A percentile compares a stretch with the other conserved stretches of the same genome.
Conservation (phyloP, 352 stramenopile species). For the Phytophthora foliorum region DNA sequence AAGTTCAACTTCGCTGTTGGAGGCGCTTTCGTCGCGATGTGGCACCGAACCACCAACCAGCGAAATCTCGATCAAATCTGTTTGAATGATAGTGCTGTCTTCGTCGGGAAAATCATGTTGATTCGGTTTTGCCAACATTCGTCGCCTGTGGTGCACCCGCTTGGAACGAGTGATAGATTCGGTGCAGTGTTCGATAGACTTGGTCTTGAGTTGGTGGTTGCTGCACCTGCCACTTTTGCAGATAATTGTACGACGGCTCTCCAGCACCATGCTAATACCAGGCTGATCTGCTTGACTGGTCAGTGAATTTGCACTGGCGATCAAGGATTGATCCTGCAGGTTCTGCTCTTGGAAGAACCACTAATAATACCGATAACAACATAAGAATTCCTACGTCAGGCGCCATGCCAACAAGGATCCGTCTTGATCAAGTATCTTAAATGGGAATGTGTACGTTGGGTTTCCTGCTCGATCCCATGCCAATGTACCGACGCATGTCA, state of each 20-base stretch:
- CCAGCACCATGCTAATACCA: conserved; percentile 30
- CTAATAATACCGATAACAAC: conserved; percentile 34
- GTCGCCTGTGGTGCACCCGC: conserved; percentile 22
- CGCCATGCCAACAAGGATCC: not conserved
- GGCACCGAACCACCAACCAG: conserved; percentile 29
- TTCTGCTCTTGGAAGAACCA: not conserved
- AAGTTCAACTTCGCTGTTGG: conserved; percentile 46
- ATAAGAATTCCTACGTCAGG: conserved; percentile 18
- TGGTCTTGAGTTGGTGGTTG: conserved; percentile 12
- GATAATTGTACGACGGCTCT: conserved; percentile 39
- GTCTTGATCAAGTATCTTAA: conserved; percentile 5
- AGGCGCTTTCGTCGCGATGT: conserved; percentile 3
- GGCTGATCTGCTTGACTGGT: not conserved
- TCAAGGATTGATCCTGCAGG: not conserved
- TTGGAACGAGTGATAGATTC: conserved; percentile 30
- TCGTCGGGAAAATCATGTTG: conserved; percentile 30
- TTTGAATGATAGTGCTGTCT: conserved; percentile 24
- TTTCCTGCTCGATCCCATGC: conserved; percentile 23
- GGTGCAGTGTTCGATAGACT: conserved; percentile 11
- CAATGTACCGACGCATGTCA: conserved; percentile 1
- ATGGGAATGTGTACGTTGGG: conserved; percentile 20
- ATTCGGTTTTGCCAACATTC: conserved; percentile 25
- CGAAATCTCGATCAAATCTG: conserved; percentile 75
- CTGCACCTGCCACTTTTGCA: conserved; percentile 30
- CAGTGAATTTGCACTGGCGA: conserved; percentile 19